Evolutionary conservation across 139 green algal species (phyloP), one percentile per base, ranked within the genome.

Genomic region (Prasinococcaceae sp.): DNA sequence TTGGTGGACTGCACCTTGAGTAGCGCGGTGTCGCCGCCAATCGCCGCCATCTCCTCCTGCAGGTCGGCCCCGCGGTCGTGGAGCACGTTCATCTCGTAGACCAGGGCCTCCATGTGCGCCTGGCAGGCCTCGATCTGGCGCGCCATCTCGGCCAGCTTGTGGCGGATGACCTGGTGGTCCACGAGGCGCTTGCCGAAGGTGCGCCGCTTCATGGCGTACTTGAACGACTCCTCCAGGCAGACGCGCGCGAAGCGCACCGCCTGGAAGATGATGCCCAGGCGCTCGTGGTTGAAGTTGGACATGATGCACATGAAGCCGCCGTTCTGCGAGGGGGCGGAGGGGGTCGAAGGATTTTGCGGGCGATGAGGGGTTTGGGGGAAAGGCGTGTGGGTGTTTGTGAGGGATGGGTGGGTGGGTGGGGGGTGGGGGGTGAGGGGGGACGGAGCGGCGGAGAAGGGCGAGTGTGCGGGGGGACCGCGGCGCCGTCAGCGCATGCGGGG

Each of bases 201-300:
- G 10, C 44, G 26, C 6, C 63, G 35, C 30, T 63, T 49, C n/a
- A 44, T 28, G 2, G 63, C 63, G 41, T 61, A 71, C 37, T 35
- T 47, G 22, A 71, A 45, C n/a, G 49, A 19, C 28, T 71, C 55
- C 38, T 71, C 63, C 8, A 65, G 53, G 46, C 55, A 65, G 10
- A 65, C 55, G n/a, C 56, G 49, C 27, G 63, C 63, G 40, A 61
- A 58, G n/a, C 50, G 10, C 20, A 48, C 58, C 28, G 63, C 63
- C 28, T 62, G 50, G n/a, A 51, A 28, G 6, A 65, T 33, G 44
- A 71, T 52, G 36, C 49, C 50, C 55, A 50, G 59, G 22, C 63
- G 43, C 46, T 69, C 61, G 61, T 65, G 46, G 36, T 71, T 65
- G 49, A 71, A 71, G 51, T 71, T 71, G 51, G 61, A 47, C 63